Evolutionary conservation across 1,284 basidiomycete genomes (phyloP).

Genomic region (Tilletia caries): DNA sequence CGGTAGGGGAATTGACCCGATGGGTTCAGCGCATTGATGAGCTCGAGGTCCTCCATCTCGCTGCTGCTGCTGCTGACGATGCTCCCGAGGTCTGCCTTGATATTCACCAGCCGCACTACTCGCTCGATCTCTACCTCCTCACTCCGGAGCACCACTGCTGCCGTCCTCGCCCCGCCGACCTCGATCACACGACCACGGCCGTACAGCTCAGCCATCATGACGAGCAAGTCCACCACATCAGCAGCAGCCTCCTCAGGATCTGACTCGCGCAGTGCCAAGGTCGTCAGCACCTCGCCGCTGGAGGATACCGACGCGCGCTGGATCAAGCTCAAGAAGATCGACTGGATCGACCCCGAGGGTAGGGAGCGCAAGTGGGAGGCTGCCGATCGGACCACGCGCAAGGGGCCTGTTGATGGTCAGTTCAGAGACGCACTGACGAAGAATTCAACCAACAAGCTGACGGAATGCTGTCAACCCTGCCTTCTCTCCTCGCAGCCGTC

Average conservation of each 20-base stretch:
- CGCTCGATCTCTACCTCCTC: no score
- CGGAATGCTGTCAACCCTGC: no score
- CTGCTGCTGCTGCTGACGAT: no score
- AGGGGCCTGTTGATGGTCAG: constrained; percentile 47
- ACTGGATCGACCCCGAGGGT: constrained; percentile 49
- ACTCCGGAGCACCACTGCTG: neutral
- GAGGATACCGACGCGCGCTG: constrained; percentile 46
- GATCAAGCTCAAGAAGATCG: constrained; percentile 45
- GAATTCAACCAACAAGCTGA: no score
- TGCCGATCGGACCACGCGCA: constrained; percentile 46
- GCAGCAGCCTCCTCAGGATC: neutral
- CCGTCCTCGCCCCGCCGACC: no score
- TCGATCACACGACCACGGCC: neutral
- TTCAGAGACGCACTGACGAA: no score
- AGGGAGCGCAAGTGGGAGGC: constrained; percentile 50
- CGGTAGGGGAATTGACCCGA: no score
- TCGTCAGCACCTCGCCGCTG: constrained; percentile 28
- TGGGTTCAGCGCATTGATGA: no score
- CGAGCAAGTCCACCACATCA: neutral
- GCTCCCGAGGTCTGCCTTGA: no score
- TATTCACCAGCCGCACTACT: no score
- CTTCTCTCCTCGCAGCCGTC: constrained; percentile 27
- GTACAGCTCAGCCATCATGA: constrained; percentile 4
- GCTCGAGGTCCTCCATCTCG: no score
- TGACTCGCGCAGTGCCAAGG: constrained; percentile 20